A percentile compares a stretch with the other conserved stretches of the same genome.
Conservation (phyloP, 257 asterid species). For the Lithospermum erythrorhizon region DNA sequence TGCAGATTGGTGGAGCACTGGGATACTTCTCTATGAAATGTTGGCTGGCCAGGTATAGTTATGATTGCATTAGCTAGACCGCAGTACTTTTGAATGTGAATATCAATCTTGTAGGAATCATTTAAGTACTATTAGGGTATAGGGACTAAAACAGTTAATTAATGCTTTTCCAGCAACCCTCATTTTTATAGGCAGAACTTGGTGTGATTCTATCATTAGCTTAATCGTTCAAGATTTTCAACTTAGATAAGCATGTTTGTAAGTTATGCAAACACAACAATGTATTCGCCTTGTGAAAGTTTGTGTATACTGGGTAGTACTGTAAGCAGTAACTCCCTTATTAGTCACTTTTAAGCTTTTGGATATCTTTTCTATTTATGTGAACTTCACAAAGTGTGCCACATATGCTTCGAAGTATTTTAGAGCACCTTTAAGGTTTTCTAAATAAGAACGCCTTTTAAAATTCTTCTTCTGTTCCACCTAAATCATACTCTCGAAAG, state of each 20-base stretch:
- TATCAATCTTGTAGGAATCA: neutral
- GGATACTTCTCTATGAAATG: conserved; percentile 88
- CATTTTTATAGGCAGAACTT: neutral
- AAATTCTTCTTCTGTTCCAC: too few relatives aligned
- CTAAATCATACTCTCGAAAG: too few relatives aligned
- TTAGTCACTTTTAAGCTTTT: too few relatives aligned
- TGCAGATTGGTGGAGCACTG: conserved; percentile 97
- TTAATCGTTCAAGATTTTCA: neutral
- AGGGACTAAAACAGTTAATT: too few relatives aligned
- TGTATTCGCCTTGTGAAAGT: neutral
- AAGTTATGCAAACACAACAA: neutral
- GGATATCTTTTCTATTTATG: too few relatives aligned
- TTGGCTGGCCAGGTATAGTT: conserved; percentile 66
- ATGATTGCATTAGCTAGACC: neutral
- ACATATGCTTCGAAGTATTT: too few relatives aligned
- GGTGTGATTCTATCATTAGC: neutral
- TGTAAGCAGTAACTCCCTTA: too few relatives aligned
- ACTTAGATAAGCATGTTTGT: neutral
- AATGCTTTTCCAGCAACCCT: neutral
- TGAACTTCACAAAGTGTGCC: too few relatives aligned
- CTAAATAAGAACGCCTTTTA: too few relatives aligned
- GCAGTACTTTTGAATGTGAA: neutral
- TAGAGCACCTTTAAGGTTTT: too few relatives aligned
- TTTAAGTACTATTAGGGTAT: too few relatives aligned
- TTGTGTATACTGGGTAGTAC: too few relatives aligned